phyloP scores from a whole-genome alignment of 2,329 filamentous ascomycete species.

The Colletotrichum camelliae region DNA sequence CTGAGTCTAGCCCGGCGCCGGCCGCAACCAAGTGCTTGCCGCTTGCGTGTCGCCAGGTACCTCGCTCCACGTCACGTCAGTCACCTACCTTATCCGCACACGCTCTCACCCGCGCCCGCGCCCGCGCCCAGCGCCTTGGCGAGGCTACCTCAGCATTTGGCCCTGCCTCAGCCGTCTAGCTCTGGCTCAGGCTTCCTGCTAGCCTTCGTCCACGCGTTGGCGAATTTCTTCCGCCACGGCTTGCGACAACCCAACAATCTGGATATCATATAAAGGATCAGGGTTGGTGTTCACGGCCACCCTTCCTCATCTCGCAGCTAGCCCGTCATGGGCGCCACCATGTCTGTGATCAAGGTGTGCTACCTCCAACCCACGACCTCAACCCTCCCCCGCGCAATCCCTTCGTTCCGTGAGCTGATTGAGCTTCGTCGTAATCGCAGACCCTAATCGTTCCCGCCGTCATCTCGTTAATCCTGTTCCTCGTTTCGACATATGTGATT shows the following conservation, averaged over 20 bases:
- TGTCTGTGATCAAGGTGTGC: slow-evolving; percentile 40
- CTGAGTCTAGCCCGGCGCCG: neutral
- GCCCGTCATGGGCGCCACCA: slow-evolving; percentile 35
- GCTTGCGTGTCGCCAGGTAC: slow-evolving; percentile 3
- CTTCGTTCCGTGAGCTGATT: slow-evolving; percentile 2
- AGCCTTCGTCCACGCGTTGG: neutral
- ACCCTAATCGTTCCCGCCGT: slow-evolving; percentile 73
- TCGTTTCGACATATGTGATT: slow-evolving; percentile 68
- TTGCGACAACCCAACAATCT: neutral
- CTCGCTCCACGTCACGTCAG: slow-evolving; percentile 15
- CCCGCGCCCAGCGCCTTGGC: neutral
- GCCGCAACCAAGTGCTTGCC: slow-evolving; percentile 4
- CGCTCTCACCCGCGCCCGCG: neutral
- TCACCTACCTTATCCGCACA: neutral
- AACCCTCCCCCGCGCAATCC: slow-evolving; percentile 25
- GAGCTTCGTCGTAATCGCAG: slow-evolving; percentile 42
- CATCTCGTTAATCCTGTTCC: slow-evolving; percentile 73
- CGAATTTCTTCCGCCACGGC: neutral
- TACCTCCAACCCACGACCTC: slow-evolving; percentile 20
- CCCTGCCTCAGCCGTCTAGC: neutral
- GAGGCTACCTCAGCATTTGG: neutral
- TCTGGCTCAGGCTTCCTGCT: neutral
- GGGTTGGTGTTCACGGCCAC: neutral
- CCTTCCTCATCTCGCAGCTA: neutral
- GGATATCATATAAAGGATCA: neutral